Base-by-base conservation (phyloP, 2,329 filamentous ascomycete genomes). In the Xylaria sp. region DNA sequence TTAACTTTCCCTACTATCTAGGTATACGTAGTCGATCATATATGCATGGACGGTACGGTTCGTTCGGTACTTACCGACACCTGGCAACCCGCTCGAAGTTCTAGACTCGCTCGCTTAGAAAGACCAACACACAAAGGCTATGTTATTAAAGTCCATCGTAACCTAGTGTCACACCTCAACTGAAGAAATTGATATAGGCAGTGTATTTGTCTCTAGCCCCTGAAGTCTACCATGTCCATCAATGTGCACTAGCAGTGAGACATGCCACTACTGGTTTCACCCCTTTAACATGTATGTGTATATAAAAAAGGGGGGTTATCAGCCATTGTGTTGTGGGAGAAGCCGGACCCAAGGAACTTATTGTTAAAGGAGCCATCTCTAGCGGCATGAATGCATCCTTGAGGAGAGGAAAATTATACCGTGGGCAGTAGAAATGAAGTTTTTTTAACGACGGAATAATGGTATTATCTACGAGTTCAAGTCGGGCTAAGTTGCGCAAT, bases 81-180 rank as follows among this genome's bases (percentile, higher is more conserved):
- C 32, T 10, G n/a, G 50, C 15, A 52, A 13, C 25, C 48, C 44
- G 13, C 58, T 34, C 18, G 7, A 12, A 48, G 65, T 54, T 68
- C 56, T 56, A 61, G 60, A 68, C 39, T 61, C 41, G 13, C 50
- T 61, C 56, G 61, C 50, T 52, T 64, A 60, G 34, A 37, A 6
- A 32, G 6, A 25, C 8, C 6, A 20, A 9, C 13, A n/a, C 34
- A 48, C 15, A 32, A 23, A 12, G 20, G 28, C 23, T 12, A 41
- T n/a, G 20, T 2, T n/a, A 28, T 25, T 23, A 20, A 20, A 4
- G 28, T 39, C 13, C 7, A 25, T 56, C 18, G n/a, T 3, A 15
- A 10, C 23, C n/a, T 20, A 25, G 15, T 23, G 34, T 15, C n/a
- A 37, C 10, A 8, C 18, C 18, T 34, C 15, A 20, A 37, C 1